Conservation (phyloP, 805 yeast species). For the Saccharomycopsis amapae region DNA sequence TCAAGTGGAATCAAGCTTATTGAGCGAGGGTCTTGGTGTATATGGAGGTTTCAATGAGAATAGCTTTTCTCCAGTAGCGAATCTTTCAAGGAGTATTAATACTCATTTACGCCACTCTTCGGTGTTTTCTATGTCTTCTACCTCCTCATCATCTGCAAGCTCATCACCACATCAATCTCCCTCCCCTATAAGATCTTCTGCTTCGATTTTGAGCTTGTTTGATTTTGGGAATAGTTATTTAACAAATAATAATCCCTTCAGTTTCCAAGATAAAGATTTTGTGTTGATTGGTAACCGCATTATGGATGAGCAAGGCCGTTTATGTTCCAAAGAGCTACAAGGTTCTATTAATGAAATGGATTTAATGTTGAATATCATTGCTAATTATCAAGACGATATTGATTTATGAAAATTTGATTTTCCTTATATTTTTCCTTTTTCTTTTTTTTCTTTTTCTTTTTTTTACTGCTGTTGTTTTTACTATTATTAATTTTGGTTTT, state of each 20-base stretch:
- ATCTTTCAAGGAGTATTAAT: not conserved
- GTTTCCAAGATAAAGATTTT: conserved; percentile 15
- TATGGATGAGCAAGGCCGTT: conserved; percentile 11
- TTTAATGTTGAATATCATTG: conserved; percentile 3
- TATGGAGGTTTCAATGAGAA: not conserved
- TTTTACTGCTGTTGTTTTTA: not conserved
- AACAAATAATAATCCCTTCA: conserved; percentile 16
- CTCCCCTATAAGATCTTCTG: conserved; percentile 6
- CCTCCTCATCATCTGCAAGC: conserved; percentile 5
- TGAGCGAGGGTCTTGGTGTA: too few relatives aligned
- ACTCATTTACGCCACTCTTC: conserved; percentile 10
- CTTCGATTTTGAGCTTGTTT: conserved; percentile 12
- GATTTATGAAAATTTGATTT: conserved; percentile 4
- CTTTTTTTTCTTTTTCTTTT: not conserved
- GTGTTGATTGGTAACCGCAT: conserved; percentile 8
- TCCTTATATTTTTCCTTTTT: not conserved
- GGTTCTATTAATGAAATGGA: conserved; percentile 5
- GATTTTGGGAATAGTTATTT: conserved; percentile 7
- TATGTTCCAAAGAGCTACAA: conserved; percentile 2
- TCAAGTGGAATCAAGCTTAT: too few relatives aligned
- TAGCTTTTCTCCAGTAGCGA: not conserved
- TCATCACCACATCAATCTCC: not conserved
- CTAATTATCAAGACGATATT: conserved; percentile 7
- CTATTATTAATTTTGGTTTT: too few relatives aligned
- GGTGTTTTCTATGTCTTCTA: conserved; percentile 4